Percentiles rank a stretch among this genome's conserved stretches.
Evolutionary conservation across 2,329 filamentous ascomycete species (phyloP).

Genomic region (Periconia sp.): DNA sequence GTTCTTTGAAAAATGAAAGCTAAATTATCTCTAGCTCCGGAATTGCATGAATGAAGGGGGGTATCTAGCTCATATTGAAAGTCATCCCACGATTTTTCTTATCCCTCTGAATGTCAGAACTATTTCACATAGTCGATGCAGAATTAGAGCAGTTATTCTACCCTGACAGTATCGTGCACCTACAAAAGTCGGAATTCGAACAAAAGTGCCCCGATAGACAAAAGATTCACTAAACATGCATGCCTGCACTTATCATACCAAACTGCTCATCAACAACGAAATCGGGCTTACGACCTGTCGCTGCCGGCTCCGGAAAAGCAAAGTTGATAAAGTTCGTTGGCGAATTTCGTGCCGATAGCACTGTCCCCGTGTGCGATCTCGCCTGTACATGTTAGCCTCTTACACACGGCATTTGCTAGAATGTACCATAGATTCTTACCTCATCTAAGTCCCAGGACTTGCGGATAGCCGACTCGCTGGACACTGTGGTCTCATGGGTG

Average conservation of each 20-base stretch:
- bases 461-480: slow-evolving; percentile 2
- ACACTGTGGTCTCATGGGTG: slow-evolving; percentile 12
- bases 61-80: no score
- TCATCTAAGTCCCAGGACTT: slow-evolving; percentile 3
- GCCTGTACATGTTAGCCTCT: background rate
- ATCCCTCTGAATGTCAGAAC: no score
- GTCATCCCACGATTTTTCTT: no score
- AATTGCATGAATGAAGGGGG: no score
- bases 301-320: slow-evolving; percentile 3
- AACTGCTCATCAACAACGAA: slow-evolving; percentile 8
- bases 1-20: no score
- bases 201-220: no score
- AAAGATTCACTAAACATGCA: slow-evolving; percentile 4
- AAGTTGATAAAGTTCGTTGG: background rate
- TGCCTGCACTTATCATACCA: slow-evolving; percentile 2
- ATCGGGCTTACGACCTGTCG: slow-evolving; percentile 5
- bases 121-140: no score
- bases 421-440: background rate
- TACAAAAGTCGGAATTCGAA: no score
- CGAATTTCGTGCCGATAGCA: slow-evolving; percentile 2
- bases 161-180: no score
- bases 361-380: background rate
- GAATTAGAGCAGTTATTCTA: no score
- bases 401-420: background rate
- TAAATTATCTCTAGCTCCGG: no score